Percentiles rank a stretch among this genome's conserved stretches.
Evolutionary conservation across 2,329 filamentous ascomycete genomes (phyloP).

Genomic region (Diatrype stigma): DNA sequence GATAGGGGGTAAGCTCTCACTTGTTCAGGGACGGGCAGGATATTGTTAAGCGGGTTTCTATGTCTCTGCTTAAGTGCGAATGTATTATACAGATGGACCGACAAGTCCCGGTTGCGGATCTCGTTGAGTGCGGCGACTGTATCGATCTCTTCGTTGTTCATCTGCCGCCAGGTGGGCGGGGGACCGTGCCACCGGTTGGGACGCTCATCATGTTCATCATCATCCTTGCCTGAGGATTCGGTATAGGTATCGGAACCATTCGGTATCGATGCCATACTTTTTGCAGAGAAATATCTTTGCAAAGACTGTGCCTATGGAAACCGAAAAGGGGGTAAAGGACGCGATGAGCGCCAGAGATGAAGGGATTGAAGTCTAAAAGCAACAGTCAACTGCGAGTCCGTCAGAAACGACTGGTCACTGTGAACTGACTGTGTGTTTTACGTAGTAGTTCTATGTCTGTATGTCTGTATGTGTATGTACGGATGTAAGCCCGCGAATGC

Average conservation of each 20-base stretch:
- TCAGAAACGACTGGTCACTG: too few relatives aligned
- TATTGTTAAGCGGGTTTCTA: constrained; percentile 1
- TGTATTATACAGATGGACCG: constrained; percentile 74
- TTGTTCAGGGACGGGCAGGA: constrained; percentile 24
- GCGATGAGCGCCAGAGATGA: too few relatives aligned
- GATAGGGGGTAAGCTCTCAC: too few relatives aligned
- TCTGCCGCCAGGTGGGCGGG: constrained; percentile 60
- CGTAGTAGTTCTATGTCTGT: too few relatives aligned
- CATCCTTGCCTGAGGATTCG: constrained; percentile 40
- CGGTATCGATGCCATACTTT: constrained; percentile 15
- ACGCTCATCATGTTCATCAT: constrained; percentile 39
- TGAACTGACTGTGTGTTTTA: too few relatives aligned
- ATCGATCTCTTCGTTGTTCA: constrained; percentile 59
- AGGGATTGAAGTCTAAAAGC: too few relatives aligned
- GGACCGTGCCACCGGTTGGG: constrained; percentile 72
- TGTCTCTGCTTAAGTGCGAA: constrained; percentile 59
- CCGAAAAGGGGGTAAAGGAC: too few relatives aligned
- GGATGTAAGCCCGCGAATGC: too few relatives aligned
- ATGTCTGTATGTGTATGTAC: too few relatives aligned
- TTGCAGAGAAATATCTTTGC: too few relatives aligned
- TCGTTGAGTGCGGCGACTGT: constrained; percentile 61
- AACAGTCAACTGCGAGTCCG: too few relatives aligned
- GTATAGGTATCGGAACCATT: constrained; percentile 18
- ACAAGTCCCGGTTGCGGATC: constrained; percentile 61
- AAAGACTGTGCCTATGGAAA: too few relatives aligned